Evolutionary conservation across 768 basidiomycete species (phyloP), one percentile per base, ranked within the genome.

Genomic region (Chiua virens): DNA sequence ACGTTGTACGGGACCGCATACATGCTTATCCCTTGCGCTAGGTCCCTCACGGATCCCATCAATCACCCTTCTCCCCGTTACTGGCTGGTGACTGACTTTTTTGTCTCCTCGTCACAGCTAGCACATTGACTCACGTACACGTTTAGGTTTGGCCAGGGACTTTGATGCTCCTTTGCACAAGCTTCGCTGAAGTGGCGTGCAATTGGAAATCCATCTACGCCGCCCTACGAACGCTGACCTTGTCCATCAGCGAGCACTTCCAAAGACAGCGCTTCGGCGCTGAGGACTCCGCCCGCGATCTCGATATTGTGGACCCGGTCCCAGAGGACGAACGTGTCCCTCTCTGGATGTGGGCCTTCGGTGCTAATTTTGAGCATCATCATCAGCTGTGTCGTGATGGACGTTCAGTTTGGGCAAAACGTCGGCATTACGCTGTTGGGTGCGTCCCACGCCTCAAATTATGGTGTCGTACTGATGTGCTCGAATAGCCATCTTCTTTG

Each of bases 291-390:
- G 13, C n/a, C 0, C 18, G 3, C 8, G 58, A 72, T 30, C 65
- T 69, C 3, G 75, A 78, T 3, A 76, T 80, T 45, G 72, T 75
- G 47, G 82, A 84, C 58, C 73, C 76, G 51, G 79, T 81, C 3
- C 81, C 82, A 0, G 55, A 68, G 1, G 73, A 73, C 42, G 81
- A 86, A 58, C 80, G 78, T 9, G 78, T 85, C 34, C 84, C 82
- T 9, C 58, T 69, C 9, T 69, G 67, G 52, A 80, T 81, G 77
- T 85, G 83, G 83, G 68, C n/a, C 73, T 2, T 63, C 59, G 27
- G 81, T 82, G 40, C 65, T 85, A n/a, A 23, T 74, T 39, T 32
- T 72, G 42, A 77, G 75, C 54, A 75, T 75, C 20, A 62, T 83
- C 57, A 67, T 82, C 61, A 79, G 72, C 39, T 75, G 75, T 56